Evolutionary conservation across 441 rosid genomes (phyloP).

Genomic region (Breynia disticha): DNA sequence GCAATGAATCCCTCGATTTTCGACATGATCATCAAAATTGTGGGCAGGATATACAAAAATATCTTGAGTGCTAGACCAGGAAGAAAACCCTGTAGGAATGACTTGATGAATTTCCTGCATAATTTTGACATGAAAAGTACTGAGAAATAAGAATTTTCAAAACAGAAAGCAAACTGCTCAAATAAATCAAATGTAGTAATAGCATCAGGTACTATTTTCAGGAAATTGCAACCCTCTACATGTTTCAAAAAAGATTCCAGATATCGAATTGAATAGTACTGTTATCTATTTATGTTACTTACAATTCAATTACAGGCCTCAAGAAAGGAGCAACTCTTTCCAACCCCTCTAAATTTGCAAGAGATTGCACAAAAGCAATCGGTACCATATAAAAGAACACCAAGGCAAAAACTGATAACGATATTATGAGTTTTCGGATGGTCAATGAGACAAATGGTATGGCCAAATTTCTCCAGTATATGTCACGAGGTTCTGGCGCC

Average conservation of each 20-base stretch:
- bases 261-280: not conserved
- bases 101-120: slow-evolving; percentile 80
- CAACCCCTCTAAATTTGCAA: slow-evolving; percentile 90
- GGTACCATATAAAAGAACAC: slow-evolving; percentile 98
- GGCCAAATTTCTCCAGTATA: slow-evolving; percentile 85
- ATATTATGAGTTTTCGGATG: slow-evolving; percentile 63
- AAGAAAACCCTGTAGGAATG: slow-evolving; percentile 93
- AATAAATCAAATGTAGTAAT: not conserved
- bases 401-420: slow-evolving; percentile 64
- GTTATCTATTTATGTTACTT: slow-evolving; percentile 22
- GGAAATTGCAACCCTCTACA: not conserved
- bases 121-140: slow-evolving; percentile 7
- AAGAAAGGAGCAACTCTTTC: slow-evolving; percentile 89
- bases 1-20: slow-evolving; percentile 89
- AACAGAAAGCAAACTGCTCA: slow-evolving; percentile 2
- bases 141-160: not conserved
- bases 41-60: slow-evolving; percentile 67
- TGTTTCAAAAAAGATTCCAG: not conserved
- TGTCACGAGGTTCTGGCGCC: slow-evolving; percentile 93
- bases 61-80: slow-evolving; percentile 91
- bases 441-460: slow-evolving; percentile 84
- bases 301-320: slow-evolving; percentile 79
- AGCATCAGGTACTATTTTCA: too few relatives aligned
- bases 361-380: slow-evolving; percentile 94
- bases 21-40: slow-evolving; percentile 74